Conservation (phyloP, 495 filamentous ascomycete species). For the Penicillium lagena region DNA sequence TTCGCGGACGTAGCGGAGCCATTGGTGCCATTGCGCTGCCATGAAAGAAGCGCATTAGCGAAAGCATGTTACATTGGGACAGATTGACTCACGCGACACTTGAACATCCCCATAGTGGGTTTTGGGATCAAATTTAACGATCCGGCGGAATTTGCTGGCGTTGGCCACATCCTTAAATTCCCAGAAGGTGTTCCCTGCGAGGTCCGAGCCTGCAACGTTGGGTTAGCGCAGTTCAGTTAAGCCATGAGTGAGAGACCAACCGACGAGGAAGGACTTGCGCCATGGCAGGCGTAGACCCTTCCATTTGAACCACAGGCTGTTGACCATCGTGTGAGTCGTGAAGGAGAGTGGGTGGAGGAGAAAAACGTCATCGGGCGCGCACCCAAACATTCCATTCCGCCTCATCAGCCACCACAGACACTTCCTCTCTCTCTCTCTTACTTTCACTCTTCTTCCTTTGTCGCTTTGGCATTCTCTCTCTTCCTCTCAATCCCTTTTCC, state of each 20-base stretch:
- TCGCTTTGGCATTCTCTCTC: not conserved
- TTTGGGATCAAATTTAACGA: conserved; percentile 58
- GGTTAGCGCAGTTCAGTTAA: conserved; percentile 12
- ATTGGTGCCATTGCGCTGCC: conserved; percentile 87
- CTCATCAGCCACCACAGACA: conserved; percentile 20
- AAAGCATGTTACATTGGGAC: not conserved
- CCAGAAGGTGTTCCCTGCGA: conserved; percentile 90
- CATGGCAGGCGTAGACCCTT: conserved; percentile 79
- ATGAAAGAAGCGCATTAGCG: conserved; percentile 11
- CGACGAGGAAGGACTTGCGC: conserved; percentile 74
- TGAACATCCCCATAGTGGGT: conserved; percentile 64
- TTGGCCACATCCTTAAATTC: conserved; percentile 69
- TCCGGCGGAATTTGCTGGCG: conserved; percentile 49
- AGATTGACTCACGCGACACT: conserved; percentile 41
- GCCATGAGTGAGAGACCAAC: conserved; percentile 38
- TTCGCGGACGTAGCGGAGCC: conserved; percentile 77
- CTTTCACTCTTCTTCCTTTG: conserved; percentile 4
- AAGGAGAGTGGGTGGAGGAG: conserved; percentile 8
- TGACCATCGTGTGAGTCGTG: conserved; percentile 22
- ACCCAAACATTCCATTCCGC: conserved; percentile 25
- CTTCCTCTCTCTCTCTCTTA: conserved; percentile 16
- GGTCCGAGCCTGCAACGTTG: conserved; percentile 61
- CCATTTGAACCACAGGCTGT: conserved; percentile 73
- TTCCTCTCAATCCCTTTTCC: not conserved
- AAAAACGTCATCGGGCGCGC: conserved; percentile 8